Conservation (phyloP, 2,329 filamentous ascomycete species). For the Penicillium sp. region DNA sequence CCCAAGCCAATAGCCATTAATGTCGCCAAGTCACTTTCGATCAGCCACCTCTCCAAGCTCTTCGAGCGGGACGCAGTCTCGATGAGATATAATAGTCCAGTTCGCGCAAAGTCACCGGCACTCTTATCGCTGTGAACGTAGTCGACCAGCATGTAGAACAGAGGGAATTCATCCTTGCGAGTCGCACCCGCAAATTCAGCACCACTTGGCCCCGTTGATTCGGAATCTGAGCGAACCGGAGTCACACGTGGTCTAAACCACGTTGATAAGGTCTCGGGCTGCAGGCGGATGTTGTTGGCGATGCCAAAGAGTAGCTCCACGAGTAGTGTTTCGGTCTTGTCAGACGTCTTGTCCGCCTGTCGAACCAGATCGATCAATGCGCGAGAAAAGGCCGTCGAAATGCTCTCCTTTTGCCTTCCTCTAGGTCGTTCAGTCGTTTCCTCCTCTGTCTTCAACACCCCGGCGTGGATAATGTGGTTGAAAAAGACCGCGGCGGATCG, state of each 20-base stretch:
- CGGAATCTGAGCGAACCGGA: constrained; percentile 42
- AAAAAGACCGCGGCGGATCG: constrained; percentile 85
- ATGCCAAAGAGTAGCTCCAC: constrained; percentile 96
- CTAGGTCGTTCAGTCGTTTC: neutral
- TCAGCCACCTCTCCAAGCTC: constrained; percentile 90
- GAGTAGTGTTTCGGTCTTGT: constrained; percentile 83
- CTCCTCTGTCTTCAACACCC: constrained; percentile 58
- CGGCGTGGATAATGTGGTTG: constrained; percentile 89
- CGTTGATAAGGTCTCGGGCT: constrained; percentile 81
- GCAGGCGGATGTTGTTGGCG: constrained; percentile 90
- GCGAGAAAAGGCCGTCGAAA: constrained; percentile 66
- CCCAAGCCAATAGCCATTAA: constrained; percentile 96
- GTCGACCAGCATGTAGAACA: constrained; percentile 95
- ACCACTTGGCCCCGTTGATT: constrained; percentile 52
- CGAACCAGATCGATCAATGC: constrained; percentile 86
- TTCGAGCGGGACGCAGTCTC: constrained; percentile 85
- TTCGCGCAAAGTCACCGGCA: constrained; percentile 93
- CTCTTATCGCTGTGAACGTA: constrained; percentile 96
- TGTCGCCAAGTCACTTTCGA: constrained; percentile 93
- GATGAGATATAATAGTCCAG: constrained; percentile 92
- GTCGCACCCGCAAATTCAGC: constrained; percentile 81
- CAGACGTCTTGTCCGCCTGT: constrained; percentile 67
- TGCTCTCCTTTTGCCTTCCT: neutral
- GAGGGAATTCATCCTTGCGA: constrained; percentile 88
- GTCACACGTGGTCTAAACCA: constrained; percentile 76